Conservation (phyloP, 1,284 basidiomycete genomes). For the Leccinum pseudoinsigne region DNA sequence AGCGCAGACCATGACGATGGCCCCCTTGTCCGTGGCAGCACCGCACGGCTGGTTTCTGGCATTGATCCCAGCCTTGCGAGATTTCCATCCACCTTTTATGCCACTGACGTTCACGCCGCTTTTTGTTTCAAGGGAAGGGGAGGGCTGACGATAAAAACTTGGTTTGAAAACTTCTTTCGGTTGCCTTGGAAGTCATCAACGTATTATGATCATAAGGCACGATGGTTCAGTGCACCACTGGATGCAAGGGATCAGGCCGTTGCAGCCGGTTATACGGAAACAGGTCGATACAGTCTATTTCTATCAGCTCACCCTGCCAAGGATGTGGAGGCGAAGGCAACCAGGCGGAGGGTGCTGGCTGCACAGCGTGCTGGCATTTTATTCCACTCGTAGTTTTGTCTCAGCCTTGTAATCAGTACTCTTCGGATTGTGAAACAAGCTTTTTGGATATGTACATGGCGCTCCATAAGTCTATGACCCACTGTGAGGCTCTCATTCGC, state of each 20-base stretch:
- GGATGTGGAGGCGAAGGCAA: background rate
- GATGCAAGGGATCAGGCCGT: background rate
- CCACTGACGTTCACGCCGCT: background rate
- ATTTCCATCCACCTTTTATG: background rate
- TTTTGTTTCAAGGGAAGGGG: background rate
- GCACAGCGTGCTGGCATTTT: background rate
- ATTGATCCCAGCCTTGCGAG: background rate
- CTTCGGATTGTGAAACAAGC: background rate
- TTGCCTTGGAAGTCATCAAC: background rate
- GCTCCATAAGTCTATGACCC: too few species aligned
- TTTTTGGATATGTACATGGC: background rate
- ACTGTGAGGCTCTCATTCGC: too few species aligned
- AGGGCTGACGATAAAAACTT: background rate
- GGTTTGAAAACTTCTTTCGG: background rate
- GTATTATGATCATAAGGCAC: background rate
- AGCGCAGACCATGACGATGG: background rate
- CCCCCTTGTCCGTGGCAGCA: background rate
- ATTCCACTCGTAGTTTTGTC: background rate
- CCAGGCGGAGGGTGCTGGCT: background rate
- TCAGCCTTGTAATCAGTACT: background rate
- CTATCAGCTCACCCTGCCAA: background rate
- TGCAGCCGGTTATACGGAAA: background rate
- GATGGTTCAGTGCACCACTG: background rate
- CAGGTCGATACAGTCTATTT: background rate
- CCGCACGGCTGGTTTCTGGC: background rate